These are phyloP conservation scores for Bipolaris bicolor DNA, from an alignment of 2,329 filamentous ascomycete genomes.

Conservation along the genomic window DNA sequence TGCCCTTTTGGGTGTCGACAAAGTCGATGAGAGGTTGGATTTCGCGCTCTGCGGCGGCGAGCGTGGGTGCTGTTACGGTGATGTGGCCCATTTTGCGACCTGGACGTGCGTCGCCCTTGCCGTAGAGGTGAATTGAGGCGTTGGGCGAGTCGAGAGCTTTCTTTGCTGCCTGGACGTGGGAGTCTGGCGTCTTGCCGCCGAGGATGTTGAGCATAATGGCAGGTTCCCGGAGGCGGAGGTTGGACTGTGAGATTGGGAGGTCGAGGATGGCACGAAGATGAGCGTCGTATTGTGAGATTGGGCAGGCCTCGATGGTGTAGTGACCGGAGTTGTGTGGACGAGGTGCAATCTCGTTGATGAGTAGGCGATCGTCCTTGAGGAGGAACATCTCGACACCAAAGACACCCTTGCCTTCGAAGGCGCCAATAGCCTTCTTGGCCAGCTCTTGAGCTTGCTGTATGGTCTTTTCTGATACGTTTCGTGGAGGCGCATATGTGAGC, in stretches of 20 bases:
- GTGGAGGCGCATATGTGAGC: slow-evolving; percentile 83
- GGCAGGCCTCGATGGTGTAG: slow-evolving; percentile 91
- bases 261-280: slow-evolving; percentile 85
- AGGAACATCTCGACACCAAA: slow-evolving; percentile 98
- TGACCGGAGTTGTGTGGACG: slow-evolving; percentile 91
- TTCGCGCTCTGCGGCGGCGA: slow-evolving; percentile 70
- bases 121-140: slow-evolving; percentile 82
- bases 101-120: slow-evolving; percentile 81
- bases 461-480: slow-evolving; percentile 67
- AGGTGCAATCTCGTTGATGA: slow-evolving; percentile 88
- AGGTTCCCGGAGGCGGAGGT: slow-evolving; percentile 64
- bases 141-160: slow-evolving; percentile 64
- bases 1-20: slow-evolving; percentile 62
- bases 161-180: slow-evolving; percentile 65
- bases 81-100: slow-evolving; percentile 96
- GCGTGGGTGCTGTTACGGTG: slow-evolving; percentile 74
- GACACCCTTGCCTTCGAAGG: slow-evolving; percentile 85
- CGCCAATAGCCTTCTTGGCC: slow-evolving; percentile 77
- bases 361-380: slow-evolving; percentile 69
- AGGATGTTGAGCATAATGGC: slow-evolving; percentile 66
- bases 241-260: slow-evolving; percentile 59
- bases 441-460: slow-evolving; percentile 73
- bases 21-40: slow-evolving; percentile 73
- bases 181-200: slow-evolving; percentile 65
- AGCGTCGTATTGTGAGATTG: slow-evolving; percentile 88